Base-by-base conservation (phyloP, 1,139 yeast species). In the Lodderomyces margitis region DNA sequence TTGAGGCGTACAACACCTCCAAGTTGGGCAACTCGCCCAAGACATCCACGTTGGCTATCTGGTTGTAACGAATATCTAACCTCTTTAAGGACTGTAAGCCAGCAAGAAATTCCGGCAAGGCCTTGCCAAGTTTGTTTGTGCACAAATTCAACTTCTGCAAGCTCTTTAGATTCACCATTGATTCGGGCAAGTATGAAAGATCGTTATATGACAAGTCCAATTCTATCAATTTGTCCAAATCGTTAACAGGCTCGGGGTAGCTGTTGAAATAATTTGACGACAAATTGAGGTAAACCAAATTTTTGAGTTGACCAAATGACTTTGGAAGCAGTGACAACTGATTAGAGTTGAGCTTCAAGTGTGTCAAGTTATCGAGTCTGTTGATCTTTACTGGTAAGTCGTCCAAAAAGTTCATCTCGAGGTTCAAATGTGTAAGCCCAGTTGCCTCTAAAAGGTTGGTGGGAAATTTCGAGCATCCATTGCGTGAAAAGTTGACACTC, bases 161-260 rank as follows among this genome's bases (percentile, higher is more conserved):
- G 21, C 79, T 76, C 1, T 59, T 63, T 45, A 91, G 66, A 23
- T 74, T 70, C 12, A 82, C 77, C 31, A 88, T 75, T 4, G 81
- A 72, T n/a, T 65, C 69, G 0, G 96, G 94, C 3, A 91, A 55
- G 3, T 49, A 50, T 3, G 74, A 64, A 38, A 92, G 75, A 46
- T 80, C 80, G 59, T 92, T 92, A 61, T 88, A 91, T 0, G 96
- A 87, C 39, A 92, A 59, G 56, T 91, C 96, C 47, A 92, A 68
- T 44, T 83, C 86, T 36, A 70, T 66, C 46, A 92, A 70, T 41
- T 78, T 75, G 0, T 70, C 58, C 50, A 92, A 70, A 19, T 75
- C 72, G 54, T 81, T 81, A n/a, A 89, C 64, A 5, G 84, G 77
- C 40, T 78, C 81, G 0, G 96, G 96, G 49, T 87, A 83, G 6